Evolutionary conservation across 495 filamentous ascomycete species (phyloP).

Genomic region (Penicillium egyptiacum): DNA sequence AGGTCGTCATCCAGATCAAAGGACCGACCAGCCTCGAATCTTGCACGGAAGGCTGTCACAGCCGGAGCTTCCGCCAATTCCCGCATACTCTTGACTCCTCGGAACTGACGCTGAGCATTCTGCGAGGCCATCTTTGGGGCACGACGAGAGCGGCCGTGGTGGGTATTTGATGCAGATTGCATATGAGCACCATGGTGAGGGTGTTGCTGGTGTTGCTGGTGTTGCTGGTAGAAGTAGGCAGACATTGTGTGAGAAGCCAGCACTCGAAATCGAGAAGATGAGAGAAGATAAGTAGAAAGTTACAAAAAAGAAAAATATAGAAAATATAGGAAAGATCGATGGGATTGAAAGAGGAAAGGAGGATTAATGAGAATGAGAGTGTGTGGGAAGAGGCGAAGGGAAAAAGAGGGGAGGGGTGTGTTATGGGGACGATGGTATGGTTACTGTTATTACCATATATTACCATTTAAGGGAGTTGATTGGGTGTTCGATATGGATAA

Average conservation of each 20-base stretch:
- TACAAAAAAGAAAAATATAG: conserved; percentile 33
- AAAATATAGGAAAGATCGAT: conserved; percentile 22
- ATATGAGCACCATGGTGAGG: conserved; percentile 50
- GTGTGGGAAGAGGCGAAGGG: conserved; percentile 24
- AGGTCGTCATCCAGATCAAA: conserved; percentile 98
- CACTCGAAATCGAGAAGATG: conserved; percentile 24
- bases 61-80: conserved; percentile 79
- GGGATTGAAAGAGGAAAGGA: conserved; percentile 31
- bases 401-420: conserved; percentile 31
- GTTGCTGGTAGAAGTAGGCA: conserved; percentile 66
- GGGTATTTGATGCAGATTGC: conserved; percentile 57
- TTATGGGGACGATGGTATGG: conserved; percentile 17
- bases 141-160: conserved; percentile 86
- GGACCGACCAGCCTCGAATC: conserved; percentile 88
- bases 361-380: conserved; percentile 29
- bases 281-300: conserved; percentile 23
- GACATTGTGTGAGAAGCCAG: conserved; percentile 61
- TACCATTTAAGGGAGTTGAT: background rate
- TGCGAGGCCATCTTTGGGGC: conserved; percentile 79
- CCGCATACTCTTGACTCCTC: conserved; percentile 79
- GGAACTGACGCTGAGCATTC: conserved; percentile 82
- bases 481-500: background rate
- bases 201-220: conserved; percentile 58
- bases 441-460: conserved; percentile 13
- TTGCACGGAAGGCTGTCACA: conserved; percentile 71